A percentile compares a stretch with the other conserved stretches of the same genome.
These are phyloP conservation scores for Hagleromyces aurorensis DNA, from an alignment of 805 yeast genomes.

Conservation along the genomic window DNA sequence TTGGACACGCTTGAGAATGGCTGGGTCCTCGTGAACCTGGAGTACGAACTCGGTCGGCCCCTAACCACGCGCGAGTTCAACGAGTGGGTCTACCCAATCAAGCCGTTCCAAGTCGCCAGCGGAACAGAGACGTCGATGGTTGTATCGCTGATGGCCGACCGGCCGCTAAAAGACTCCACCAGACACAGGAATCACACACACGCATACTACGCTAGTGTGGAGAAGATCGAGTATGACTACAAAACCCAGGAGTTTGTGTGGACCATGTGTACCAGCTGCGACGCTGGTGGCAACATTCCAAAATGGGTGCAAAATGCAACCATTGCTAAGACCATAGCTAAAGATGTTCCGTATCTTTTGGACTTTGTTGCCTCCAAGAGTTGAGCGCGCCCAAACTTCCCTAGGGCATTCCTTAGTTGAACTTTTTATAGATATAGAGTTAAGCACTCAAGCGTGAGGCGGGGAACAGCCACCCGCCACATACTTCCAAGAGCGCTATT, in stretches of 20 bases:
- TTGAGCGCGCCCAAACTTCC: too few species aligned
- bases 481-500: too few species aligned
- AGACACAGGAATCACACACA: slow-evolving; percentile 20
- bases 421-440: too few species aligned
- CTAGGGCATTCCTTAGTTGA: too few species aligned
- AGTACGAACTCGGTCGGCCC: slow-evolving; percentile 33
- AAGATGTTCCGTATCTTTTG: slow-evolving; percentile 34
- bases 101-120: slow-evolving; percentile 13
- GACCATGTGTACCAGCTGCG: slow-evolving; percentile 35
- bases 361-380: slow-evolving; percentile 8
- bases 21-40: slow-evolving; percentile 30
- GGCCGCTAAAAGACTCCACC: slow-evolving; percentile 14
- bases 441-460: too few species aligned
- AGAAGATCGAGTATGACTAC: slow-evolving; percentile 23
- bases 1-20: slow-evolving; percentile 14
- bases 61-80: slow-evolving; percentile 33
- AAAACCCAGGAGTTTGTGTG: slow-evolving; percentile 22
- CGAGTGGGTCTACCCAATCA: slow-evolving; percentile 30
- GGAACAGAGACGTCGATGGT: slow-evolving; percentile 26
- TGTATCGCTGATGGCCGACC: slow-evolving; percentile 30
- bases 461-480: too few species aligned
- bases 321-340: slow-evolving; percentile 33
- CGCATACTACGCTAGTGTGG: slow-evolving; percentile 34
- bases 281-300: slow-evolving; percentile 37
- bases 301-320: slow-evolving; percentile 34